Percentiles rank a stretch among this genome's conserved stretches.
These are phyloP conservation scores for Lipomyces mesembrius DNA, from an alignment of 805 yeast species.

Conservation along the genomic window DNA sequence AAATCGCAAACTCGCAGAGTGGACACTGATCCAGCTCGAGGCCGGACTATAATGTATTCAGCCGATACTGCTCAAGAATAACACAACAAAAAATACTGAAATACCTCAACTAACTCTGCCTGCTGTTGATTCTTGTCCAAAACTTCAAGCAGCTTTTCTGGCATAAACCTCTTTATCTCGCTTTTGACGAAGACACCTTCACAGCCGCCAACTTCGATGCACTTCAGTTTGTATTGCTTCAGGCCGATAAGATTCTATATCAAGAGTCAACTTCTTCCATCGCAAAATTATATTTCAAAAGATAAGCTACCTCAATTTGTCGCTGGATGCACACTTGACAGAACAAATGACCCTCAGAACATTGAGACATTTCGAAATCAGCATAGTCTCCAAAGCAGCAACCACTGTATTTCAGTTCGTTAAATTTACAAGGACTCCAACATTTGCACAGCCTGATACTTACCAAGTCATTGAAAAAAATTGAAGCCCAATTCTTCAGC, in stretches of 20 bases:
- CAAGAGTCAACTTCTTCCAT: neutral
- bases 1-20: slow-evolving; percentile 54
- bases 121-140: slow-evolving; percentile 4
- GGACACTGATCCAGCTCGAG: slow-evolving; percentile 4
- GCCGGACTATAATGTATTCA: slow-evolving; percentile 4
- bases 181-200: slow-evolving; percentile 59
- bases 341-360: slow-evolving; percentile 51
- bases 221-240: slow-evolving; percentile 1
- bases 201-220: slow-evolving; percentile 50
- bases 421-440: neutral
- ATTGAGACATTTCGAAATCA: slow-evolving; percentile 48
- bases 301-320: slow-evolving; percentile 1
- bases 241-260: slow-evolving; percentile 4
- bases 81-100: neutral
- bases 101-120: slow-evolving; percentile 4
- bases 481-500: neutral
- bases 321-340: slow-evolving; percentile 53
- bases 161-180: slow-evolving; percentile 43
- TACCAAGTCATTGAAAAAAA: slow-evolving; percentile 2
- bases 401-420: neutral
- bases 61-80: neutral
- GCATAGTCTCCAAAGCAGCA: slow-evolving; percentile 15
- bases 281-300: neutral
- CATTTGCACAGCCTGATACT: neutral
- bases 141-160: slow-evolving; percentile 2